Conservation (phyloP, 768 basidiomycete genomes). For the Boletus fagicola region DNA sequence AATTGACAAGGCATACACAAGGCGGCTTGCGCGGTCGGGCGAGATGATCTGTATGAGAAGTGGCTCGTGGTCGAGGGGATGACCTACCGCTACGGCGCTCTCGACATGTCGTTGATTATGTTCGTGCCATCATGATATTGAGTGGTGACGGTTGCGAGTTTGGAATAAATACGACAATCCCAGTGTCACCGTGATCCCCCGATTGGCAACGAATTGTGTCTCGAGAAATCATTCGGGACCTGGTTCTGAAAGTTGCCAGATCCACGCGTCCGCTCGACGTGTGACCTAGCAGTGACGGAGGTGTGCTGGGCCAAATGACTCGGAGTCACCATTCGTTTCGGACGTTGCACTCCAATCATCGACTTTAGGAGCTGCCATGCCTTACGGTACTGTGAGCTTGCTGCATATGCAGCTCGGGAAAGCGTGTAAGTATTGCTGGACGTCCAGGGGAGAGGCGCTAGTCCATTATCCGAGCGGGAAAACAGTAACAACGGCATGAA, state of each 20-base stretch:
- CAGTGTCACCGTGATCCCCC: background rate
- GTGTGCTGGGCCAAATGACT: background rate
- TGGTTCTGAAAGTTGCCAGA: too few species aligned
- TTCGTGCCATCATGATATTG: background rate
- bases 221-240: background rate
- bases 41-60: background rate
- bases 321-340: background rate
- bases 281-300: background rate
- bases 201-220: too few species aligned
- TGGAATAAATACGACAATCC: background rate
- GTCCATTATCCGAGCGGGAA: background rate
- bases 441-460: background rate
- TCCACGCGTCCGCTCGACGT: background rate
- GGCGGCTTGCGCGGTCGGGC: background rate
- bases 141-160: background rate
- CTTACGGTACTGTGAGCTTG: too few species aligned
- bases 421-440: background rate
- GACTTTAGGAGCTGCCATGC: background rate
- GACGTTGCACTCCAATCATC: background rate
- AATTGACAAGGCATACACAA: background rate
- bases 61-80: background rate
- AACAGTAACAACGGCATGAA: background rate
- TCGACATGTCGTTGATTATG: background rate
- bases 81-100: background rate
- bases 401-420: too few species aligned